Evolutionary conservation across 352 stramenopile genomes (phyloP), one percentile per base, ranked within the genome.

Genomic region (Phytophthora cryptogea): DNA sequence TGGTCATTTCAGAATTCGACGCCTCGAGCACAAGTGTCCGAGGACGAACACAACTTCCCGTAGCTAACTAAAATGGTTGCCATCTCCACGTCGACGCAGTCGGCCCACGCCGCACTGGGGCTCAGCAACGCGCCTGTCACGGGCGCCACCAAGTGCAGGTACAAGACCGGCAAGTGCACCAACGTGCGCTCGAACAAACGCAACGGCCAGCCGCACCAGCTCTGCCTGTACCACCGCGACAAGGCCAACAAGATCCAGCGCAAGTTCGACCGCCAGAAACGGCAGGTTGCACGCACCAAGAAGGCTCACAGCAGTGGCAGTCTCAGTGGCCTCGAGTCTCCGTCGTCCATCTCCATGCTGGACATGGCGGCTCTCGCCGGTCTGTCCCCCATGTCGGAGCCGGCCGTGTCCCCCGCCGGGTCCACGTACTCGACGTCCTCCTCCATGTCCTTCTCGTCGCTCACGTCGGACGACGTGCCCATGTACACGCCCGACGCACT

Each of bases 171-270:
- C 65, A 95, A 95, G 46, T 95, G 86, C 76, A 83, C 55, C 56
- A 92, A 95, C 67, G 50, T 66, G 52, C 86, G 86, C 50, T 92
- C 84, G 39, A 83, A 72, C 63, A 95, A 95, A 58, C 84, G 83
- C 70, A 93, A 95, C 52, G 86, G 86, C 56, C 79, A 92, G 68
- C 82, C 78, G 49, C 86, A 95, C 65, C 85, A 94, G 63, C 70
- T 95, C n/a, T 95, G 86, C 49, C 66, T 91, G 45, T 92, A 90
- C 71, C 86, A 95, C 63, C 84, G 86, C 30, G 83, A 94, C 70
- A 95, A 95, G 73, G 86, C 86, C 66, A 95, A 95, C 74, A 80
- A 89, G 71, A 95, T 92, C 66, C 86, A 95, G 67, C 84, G 86
- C 72, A 93, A 93, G 70, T 93, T 94, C 54, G 84, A 95, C 59